Evolutionary conservation across 768 basidiomycete genomes (phyloP).

Genomic region (Boletellus ananas): DNA sequence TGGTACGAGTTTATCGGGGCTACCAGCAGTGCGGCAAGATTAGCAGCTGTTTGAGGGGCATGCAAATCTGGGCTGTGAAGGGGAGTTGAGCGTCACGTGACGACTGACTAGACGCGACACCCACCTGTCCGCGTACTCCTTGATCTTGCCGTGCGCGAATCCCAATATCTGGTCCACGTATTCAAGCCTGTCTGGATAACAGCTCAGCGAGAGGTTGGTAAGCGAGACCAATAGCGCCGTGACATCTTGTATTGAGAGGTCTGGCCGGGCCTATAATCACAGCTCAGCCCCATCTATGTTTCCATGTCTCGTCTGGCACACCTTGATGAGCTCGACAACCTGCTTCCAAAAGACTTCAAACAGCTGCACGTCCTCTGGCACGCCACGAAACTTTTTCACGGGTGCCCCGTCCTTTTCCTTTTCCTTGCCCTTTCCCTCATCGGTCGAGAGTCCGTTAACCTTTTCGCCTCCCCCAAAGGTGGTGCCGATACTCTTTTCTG

Average conservation of each 20-base stretch:
- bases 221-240: constrained; percentile 94
- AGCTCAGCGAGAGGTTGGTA: constrained; percentile 91
- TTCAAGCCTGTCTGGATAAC: constrained; percentile 95
- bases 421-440: constrained; percentile 42
- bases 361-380: constrained; percentile 90
- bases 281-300: constrained; percentile 2
- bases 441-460: constrained; percentile 21
- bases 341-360: constrained; percentile 99
- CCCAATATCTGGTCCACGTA: constrained; percentile 95
- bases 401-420: constrained; percentile 57
- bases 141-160: constrained; percentile 83
- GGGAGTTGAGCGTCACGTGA: constrained; percentile 5
- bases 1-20: constrained; percentile 96
- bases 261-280: constrained; percentile 78
- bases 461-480: neutral
- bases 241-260: constrained; percentile 95
- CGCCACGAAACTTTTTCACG: constrained; percentile 86
- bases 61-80: constrained; percentile 76
- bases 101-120: constrained; percentile 3
- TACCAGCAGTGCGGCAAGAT: constrained; percentile 87
- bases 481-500: constrained; percentile 15
- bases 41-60: constrained; percentile 77
- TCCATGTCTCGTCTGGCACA: constrained; percentile 30
- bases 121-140: constrained; percentile 79
- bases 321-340: constrained; percentile 96